Percentiles rank a stretch among this genome's conserved stretches.
phyloP scores from a whole-genome alignment of 2,329 filamentous ascomycete genomes.

The Neonectria ditissima region DNA sequence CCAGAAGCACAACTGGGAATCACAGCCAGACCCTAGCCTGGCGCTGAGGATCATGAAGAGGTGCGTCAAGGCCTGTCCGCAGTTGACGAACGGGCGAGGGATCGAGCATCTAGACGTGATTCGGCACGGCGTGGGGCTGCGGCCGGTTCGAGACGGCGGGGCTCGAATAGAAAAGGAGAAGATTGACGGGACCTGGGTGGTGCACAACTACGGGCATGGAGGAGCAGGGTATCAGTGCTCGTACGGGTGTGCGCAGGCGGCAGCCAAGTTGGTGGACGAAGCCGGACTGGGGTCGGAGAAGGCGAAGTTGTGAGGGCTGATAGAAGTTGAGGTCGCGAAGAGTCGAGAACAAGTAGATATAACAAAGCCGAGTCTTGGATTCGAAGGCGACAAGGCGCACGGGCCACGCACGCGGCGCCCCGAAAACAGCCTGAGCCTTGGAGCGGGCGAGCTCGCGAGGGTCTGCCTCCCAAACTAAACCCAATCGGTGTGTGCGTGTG shows the following conservation, averaged over 20 bases:
- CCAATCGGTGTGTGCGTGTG: conserved; percentile 21
- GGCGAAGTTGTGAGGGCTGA: conserved; percentile 5
- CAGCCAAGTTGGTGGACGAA: conserved; percentile 29
- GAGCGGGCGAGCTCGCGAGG: background rate
- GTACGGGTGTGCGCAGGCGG: conserved; percentile 31
- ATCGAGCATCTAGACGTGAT: conserved; percentile 79
- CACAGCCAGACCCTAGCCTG: conserved; percentile 78
- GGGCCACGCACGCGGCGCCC: conserved; percentile 20
- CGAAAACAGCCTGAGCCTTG: background rate
- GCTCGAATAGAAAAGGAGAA: conserved; percentile 75
- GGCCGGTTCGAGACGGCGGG: conserved; percentile 78
- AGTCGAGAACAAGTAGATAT: background rate
- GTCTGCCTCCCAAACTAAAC: conserved; percentile 18
- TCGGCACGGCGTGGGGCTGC: conserved; percentile 82
- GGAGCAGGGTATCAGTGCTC: conserved; percentile 77
- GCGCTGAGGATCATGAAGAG: conserved; percentile 86
- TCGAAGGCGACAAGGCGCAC: conserved; percentile 13
- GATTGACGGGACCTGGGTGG: conserved; percentile 67
- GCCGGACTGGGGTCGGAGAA: conserved; percentile 5
- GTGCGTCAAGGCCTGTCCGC: conserved; percentile 71
- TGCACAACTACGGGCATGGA: conserved; percentile 83
- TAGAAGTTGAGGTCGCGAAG: background rate
- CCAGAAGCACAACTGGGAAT: conserved; percentile 82
- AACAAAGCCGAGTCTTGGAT: background rate
- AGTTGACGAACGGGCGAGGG: conserved; percentile 72